Conservation (phyloP, 1,139 yeast genomes). For the Nematodospora anomalae region DNA sequence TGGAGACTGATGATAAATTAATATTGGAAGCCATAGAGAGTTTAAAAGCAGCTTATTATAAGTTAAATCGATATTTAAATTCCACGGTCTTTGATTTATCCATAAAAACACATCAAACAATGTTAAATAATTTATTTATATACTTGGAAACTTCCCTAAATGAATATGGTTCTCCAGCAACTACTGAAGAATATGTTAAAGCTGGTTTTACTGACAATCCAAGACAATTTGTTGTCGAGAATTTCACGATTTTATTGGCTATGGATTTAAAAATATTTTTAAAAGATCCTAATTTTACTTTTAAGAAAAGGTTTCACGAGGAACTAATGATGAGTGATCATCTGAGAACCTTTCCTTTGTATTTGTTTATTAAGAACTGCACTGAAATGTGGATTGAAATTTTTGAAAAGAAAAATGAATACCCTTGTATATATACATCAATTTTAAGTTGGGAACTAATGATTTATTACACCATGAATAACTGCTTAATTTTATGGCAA, state of each 20-base stretch:
- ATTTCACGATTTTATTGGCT: slow-evolving; percentile 43
- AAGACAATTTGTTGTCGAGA: slow-evolving; percentile 39
- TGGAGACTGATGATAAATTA: slow-evolving; percentile 40
- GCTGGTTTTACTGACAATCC: slow-evolving; percentile 52
- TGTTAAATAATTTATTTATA: slow-evolving; percentile 43
- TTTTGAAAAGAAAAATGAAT: slow-evolving; percentile 34
- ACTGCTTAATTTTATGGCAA: slow-evolving; percentile 67
- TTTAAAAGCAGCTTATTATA: slow-evolving; percentile 38
- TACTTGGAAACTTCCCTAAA: slow-evolving; percentile 44
- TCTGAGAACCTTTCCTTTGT: slow-evolving; percentile 44
- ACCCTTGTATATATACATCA: slow-evolving; percentile 42
- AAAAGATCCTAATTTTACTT: slow-evolving; percentile 55
- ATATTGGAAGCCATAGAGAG: slow-evolving; percentile 34
- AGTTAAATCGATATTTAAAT: slow-evolving; percentile 40
- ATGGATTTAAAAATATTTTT: slow-evolving; percentile 54
- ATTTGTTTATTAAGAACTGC: slow-evolving; percentile 35
- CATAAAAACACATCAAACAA: slow-evolving; percentile 40
- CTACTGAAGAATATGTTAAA: slow-evolving; percentile 45
- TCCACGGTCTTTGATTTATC: slow-evolving; percentile 40
- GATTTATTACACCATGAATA: slow-evolving; percentile 56
- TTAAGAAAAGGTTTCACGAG: slow-evolving; percentile 59
- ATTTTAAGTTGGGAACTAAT: slow-evolving; percentile 57
- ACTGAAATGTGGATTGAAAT: slow-evolving; percentile 41
- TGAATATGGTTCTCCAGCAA: slow-evolving; percentile 47
- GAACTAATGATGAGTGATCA: slow-evolving; percentile 54